A percentile compares a stretch with the other conserved stretches of the same genome.
These are phyloP conservation scores for Drosera spatulata DNA, from an alignment of 179 eudicot species.

Conservation along the genomic window DNA sequence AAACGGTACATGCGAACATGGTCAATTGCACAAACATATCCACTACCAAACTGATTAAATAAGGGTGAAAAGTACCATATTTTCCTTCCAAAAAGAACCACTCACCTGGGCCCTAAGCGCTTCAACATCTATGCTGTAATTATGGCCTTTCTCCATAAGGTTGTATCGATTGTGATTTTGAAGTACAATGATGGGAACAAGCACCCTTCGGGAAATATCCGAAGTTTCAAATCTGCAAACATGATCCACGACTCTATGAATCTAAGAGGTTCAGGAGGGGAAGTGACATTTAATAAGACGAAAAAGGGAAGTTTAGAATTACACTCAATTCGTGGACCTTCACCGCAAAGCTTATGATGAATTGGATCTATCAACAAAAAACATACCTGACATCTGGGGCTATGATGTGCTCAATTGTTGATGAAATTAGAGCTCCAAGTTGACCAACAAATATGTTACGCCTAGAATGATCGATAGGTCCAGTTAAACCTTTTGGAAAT, in stretches of 20 bases:
- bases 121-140: slow-evolving; percentile 76
- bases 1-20: neutral
- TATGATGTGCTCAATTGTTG: slow-evolving; percentile 80
- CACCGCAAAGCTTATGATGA: no score
- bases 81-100: neutral
- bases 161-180: slow-evolving; percentile 93
- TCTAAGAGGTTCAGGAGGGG: neutral
- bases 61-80: no score
- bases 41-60: no score
- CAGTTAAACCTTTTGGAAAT: slow-evolving; percentile 34
- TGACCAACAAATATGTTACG: slow-evolving; percentile 73
- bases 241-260: neutral
- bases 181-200: slow-evolving; percentile 86
- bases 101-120: slow-evolving; percentile 75
- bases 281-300: no score
- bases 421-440: slow-evolving; percentile 75
- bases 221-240: slow-evolving; percentile 71
- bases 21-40: neutral
- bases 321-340: no score
- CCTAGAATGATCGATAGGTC: slow-evolving; percentile 37
- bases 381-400: slow-evolving; percentile 95
- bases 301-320: no score
- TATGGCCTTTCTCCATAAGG: slow-evolving; percentile 76
- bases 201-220: slow-evolving; percentile 86
- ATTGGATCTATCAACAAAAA: neutral